These are phyloP conservation scores for Lactuca saligna DNA, from an alignment of 129 eudicot species.

Conservation along the genomic window DNA sequence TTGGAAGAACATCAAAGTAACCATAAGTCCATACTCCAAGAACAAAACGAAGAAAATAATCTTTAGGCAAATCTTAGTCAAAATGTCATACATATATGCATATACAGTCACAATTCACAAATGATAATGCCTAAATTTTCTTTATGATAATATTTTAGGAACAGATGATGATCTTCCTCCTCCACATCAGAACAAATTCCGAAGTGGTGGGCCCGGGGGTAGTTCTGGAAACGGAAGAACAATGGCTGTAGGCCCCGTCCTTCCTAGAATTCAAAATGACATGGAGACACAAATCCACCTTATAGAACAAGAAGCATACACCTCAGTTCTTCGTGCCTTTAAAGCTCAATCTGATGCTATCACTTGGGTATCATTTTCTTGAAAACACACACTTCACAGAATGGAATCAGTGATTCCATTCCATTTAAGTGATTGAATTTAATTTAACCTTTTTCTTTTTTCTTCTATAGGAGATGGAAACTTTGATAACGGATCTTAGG, in stretches of 20 bases:
- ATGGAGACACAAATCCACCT: slow-evolving; percentile 77
- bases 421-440: too few species aligned
- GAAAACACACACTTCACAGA: background rate
- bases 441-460: background rate
- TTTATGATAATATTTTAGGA: slow-evolving; percentile 37
- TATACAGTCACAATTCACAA: too few species aligned
- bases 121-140: background rate
- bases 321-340: slow-evolving; percentile 82
- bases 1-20: too few species aligned
- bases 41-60: too few species aligned
- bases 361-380: slow-evolving; percentile 52
- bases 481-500: slow-evolving; percentile 88
- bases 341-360: slow-evolving; percentile 95
- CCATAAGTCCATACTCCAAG: too few species aligned
- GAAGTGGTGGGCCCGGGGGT: slow-evolving; percentile 42
- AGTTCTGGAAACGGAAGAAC: slow-evolving; percentile 55
- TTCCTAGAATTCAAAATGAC: slow-evolving; percentile 44
- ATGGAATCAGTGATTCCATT: too few species aligned
- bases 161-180: slow-evolving; percentile 71
- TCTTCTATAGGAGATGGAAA: slow-evolving; percentile 75
- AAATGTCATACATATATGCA: too few species aligned
- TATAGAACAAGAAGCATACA: slow-evolving; percentile 93
- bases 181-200: slow-evolving; percentile 54
- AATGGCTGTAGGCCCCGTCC: slow-evolving; percentile 42
- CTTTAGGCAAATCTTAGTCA: too few species aligned